Evolutionary conservation across 352 stramenopile genomes (phyloP).

Genomic region (Pythium volutum): DNA sequence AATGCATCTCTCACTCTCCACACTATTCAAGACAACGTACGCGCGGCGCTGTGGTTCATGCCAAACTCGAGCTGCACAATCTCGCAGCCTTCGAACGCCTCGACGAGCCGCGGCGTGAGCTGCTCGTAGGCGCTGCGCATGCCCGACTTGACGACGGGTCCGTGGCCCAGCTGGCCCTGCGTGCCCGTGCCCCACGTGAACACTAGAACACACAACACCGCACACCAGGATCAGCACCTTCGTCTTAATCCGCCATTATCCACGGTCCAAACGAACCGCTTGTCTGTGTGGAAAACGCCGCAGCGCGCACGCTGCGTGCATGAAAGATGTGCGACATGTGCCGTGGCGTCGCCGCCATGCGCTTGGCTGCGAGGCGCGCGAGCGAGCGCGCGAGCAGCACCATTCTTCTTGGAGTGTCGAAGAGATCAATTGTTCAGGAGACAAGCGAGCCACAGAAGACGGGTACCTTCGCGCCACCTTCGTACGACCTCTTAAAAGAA

Average conservation of each 20-base stretch:
- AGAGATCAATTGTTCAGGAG: not conserved
- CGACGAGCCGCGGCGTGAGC: conserved; percentile 64
- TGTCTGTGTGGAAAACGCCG: conserved; percentile 53
- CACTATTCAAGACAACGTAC: too few relatives aligned
- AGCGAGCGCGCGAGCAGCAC: conserved; percentile 52
- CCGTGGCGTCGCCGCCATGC: conserved; percentile 13
- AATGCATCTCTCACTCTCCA: too few relatives aligned
- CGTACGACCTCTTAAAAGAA: conserved; percentile 22
- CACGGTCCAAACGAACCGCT: conserved; percentile 43
- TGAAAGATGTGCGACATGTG: conserved; percentile 19
- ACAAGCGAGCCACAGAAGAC: conserved; percentile 13
- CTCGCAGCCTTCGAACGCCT: conserved; percentile 60
- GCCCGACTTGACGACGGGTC: conserved; percentile 75
- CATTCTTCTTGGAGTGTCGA: conserved; percentile 24
- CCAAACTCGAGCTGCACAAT: conserved; percentile 75
- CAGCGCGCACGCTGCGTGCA: conserved; percentile 22
- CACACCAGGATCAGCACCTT: not conserved
- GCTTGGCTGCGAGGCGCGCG: conserved; percentile 21
- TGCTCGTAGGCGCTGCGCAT: conserved; percentile 86
- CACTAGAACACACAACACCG: conserved; percentile 40
- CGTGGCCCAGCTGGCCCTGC: conserved; percentile 81
- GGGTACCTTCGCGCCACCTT: conserved; percentile 30
- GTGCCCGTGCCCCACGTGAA: conserved; percentile 86
- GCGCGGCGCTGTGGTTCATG: conserved; percentile 72
- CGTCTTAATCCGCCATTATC: not conserved